A percentile compares a stretch with the other conserved stretches of the same genome.
Conservation (phyloP, 2,329 filamentous ascomycete species). For the Trichoderma pleuroti region DNA sequence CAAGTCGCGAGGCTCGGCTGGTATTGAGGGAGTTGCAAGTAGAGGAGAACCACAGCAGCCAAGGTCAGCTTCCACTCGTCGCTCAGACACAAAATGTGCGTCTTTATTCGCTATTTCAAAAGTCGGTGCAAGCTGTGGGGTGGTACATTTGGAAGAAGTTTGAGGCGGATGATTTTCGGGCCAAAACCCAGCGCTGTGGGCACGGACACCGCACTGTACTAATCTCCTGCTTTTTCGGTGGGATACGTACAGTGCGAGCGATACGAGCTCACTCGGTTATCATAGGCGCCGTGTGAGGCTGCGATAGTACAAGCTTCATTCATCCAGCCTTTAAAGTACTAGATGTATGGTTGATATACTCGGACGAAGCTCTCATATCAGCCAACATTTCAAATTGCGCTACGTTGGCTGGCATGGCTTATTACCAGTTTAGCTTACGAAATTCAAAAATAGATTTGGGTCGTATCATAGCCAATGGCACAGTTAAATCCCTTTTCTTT, state of each 20-base stretch:
- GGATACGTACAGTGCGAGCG: background rate
- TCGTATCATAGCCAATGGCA: background rate
- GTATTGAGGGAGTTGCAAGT: background rate
- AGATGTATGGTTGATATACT: background rate
- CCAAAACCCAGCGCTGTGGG: slow-evolving; percentile 25
- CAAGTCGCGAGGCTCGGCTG: background rate
- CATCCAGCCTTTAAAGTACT: background rate
- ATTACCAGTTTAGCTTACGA: slow-evolving; percentile 32
- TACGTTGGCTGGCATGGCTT: background rate
- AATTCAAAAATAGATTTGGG: background rate
- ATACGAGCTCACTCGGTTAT: background rate
- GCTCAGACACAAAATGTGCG: slow-evolving; percentile 28
- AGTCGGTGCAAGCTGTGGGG: slow-evolving; percentile 43
- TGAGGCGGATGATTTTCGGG: slow-evolving; percentile 30
- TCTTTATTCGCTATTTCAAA: slow-evolving; percentile 40
- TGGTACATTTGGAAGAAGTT: slow-evolving; percentile 15
- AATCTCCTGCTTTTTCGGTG: background rate
- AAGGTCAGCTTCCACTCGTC: slow-evolving; percentile 7
- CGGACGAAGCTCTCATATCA: background rate
- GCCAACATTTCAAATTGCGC: background rate
- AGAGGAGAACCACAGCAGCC: background rate
- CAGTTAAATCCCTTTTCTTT: background rate
- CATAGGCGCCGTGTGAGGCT: background rate
- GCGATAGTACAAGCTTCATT: background rate
- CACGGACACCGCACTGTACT: slow-evolving; percentile 20